Conservation (phyloP, 1,284 basidiomycete species). For the Pascua guehoae region DNA sequence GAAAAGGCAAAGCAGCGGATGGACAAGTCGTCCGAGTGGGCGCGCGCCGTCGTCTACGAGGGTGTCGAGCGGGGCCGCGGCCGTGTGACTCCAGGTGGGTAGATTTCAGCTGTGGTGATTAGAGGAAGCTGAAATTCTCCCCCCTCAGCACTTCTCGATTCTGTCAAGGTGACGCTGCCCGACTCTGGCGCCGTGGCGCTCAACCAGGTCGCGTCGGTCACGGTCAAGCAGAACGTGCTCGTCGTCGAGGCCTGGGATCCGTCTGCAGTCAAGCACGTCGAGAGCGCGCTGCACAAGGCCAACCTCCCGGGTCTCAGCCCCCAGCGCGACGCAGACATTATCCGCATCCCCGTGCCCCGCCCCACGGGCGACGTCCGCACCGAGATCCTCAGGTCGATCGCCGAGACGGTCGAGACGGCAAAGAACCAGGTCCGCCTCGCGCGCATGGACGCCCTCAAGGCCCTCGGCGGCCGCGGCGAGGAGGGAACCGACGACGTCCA, state of each 20-base stretch:
- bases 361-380: conserved; percentile 41
- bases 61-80: conserved; percentile 46
- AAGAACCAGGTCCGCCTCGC: conserved; percentile 44
- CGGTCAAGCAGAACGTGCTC: conserved; percentile 33
- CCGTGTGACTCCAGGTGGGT: conserved; percentile 43
- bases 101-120: background rate
- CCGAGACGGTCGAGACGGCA: conserved; percentile 39
- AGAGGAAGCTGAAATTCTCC: background rate
- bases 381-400: conserved; percentile 34
- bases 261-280: conserved; percentile 40
- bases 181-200: conserved; percentile 33
- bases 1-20: conserved; percentile 8
- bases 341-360: conserved; percentile 40
- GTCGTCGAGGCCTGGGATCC: conserved; percentile 45
- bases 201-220: conserved; percentile 44
- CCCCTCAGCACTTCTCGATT: conserved; percentile 41
- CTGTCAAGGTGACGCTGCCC: conserved; percentile 35
- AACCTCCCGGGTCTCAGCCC: conserved; percentile 48
- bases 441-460: conserved; percentile 43
- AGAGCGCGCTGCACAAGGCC: conserved; percentile 43
- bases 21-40: conserved; percentile 44
- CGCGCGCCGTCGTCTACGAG: conserved; percentile 39
- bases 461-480: conserved; percentile 37
- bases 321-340: conserved; percentile 32
- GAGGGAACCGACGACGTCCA: conserved; percentile 41